phyloP scores from a whole-genome alignment of 495 filamentous ascomycete species.

The Daldinia grandis region DNA sequence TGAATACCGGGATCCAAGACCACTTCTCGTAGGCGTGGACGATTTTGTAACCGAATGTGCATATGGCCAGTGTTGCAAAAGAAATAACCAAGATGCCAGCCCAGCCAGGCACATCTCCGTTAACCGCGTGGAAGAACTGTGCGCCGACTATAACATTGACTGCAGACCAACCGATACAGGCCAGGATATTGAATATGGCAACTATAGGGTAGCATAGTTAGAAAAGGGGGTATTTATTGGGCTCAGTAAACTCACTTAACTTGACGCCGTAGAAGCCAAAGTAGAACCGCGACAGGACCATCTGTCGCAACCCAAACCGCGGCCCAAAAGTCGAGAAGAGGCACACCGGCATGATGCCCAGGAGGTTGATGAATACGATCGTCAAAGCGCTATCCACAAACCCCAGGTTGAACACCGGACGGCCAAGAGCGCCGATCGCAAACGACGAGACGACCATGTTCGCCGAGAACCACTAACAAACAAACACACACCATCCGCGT shows the following conservation, averaged over 20 bases:
- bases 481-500: conserved; percentile 14
- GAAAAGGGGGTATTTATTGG: not conserved
- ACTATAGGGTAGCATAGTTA: conserved; percentile 52
- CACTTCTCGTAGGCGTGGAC: conserved; percentile 84
- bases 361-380: conserved; percentile 79
- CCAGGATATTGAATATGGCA: conserved; percentile 77
- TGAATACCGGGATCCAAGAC: conserved; percentile 79
- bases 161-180: conserved; percentile 79
- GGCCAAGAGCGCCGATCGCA: conserved; percentile 78
- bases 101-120: conserved; percentile 71
- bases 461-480: conserved; percentile 87
- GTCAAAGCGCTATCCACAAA: conserved; percentile 81
- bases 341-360: conserved; percentile 76
- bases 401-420: conserved; percentile 71
- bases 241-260: conserved; percentile 62
- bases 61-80: conserved; percentile 73
- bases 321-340: conserved; percentile 86
- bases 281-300: conserved; percentile 85
- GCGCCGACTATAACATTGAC: conserved; percentile 85
- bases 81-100: conserved; percentile 83
- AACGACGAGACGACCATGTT: conserved; percentile 88
- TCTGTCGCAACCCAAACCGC: conserved; percentile 80
- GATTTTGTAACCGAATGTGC: conserved; percentile 79
- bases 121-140: conserved; percentile 81
- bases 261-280: conserved; percentile 80